phyloP scores from a whole-genome alignment of 768 basidiomycete species.

The Leccinum uliginosum region DNA sequence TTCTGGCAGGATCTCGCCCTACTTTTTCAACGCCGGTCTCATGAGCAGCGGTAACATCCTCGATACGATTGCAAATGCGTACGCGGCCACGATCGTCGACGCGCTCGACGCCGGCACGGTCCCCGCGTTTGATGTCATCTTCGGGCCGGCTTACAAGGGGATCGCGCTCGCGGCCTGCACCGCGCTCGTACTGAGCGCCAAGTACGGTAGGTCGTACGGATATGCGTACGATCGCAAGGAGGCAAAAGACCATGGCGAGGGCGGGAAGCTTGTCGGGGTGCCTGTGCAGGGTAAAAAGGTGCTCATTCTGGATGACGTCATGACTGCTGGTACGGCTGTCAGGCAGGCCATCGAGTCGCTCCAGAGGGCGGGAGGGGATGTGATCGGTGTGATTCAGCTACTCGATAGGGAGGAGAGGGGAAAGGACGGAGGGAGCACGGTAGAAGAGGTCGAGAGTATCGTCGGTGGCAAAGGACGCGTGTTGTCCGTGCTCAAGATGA shows the following conservation, averaged over 20 bases:
- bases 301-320: constrained; percentile 92
- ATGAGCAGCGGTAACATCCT: constrained; percentile 83
- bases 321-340: constrained; percentile 89
- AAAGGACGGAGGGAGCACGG: constrained; percentile 57
- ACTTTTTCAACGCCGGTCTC: constrained; percentile 95
- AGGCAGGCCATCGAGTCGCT: constrained; percentile 79
- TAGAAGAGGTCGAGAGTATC: constrained; percentile 74
- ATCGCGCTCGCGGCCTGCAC: constrained; percentile 90
- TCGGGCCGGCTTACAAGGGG: constrained; percentile 97
- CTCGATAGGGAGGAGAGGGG: constrained; percentile 62
- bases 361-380: constrained; percentile 60
- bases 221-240: constrained; percentile 96
- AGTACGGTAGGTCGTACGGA: constrained; percentile 62
- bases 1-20: constrained; percentile 70
- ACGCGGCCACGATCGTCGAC: constrained; percentile 74
- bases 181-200: constrained; percentile 65
- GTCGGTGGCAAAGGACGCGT: constrained; percentile 67
- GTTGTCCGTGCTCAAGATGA: constrained; percentile 76
- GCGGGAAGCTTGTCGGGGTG: constrained; percentile 86
- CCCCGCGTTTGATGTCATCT: constrained; percentile 72
- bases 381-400: constrained; percentile 84
- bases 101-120: constrained; percentile 29
- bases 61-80: constrained; percentile 70
- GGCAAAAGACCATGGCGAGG: constrained; percentile 93
- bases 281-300: constrained; percentile 77